phyloP scores from a whole-genome alignment of 1,139 yeast genomes.

The Neolecta irregularis region DNA sequence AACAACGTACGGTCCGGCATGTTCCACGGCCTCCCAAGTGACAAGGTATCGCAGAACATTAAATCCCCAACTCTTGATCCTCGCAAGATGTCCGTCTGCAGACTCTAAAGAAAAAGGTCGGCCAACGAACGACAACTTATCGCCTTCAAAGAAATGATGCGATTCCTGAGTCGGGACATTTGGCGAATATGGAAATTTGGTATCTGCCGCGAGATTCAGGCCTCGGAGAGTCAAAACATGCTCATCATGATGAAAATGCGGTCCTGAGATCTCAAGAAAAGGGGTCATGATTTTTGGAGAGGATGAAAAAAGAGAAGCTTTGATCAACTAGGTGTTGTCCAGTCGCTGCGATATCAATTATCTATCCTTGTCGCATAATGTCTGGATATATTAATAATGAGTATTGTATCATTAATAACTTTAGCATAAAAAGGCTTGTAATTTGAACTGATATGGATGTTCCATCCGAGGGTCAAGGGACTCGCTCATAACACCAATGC shows the following conservation, averaged over 20 bases:
- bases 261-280: slow-evolving; percentile 12
- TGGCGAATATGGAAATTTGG: slow-evolving; percentile 56
- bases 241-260: slow-evolving; percentile 38
- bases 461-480: no score
- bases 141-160: slow-evolving; percentile 48
- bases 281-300: no score
- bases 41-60: slow-evolving; percentile 61
- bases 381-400: no score
- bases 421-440: no score
- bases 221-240: slow-evolving; percentile 56
- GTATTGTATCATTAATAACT: no score
- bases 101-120: slow-evolving; percentile 66
- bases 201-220: slow-evolving; percentile 63
- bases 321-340: no score
- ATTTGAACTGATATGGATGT: no score
- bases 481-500: no score
- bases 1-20: slow-evolving; percentile 45
- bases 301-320: no score
- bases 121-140: slow-evolving; percentile 60
- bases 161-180: slow-evolving; percentile 37
- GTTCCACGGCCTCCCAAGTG: slow-evolving; percentile 91
- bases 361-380: no score
- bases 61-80: slow-evolving; percentile 70
- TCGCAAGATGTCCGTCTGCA: slow-evolving; percentile 48
- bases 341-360: no score